These are phyloP conservation scores for Xylaria arbuscula DNA, from an alignment of 2,329 filamentous ascomycete genomes.

Conservation along the genomic window DNA sequence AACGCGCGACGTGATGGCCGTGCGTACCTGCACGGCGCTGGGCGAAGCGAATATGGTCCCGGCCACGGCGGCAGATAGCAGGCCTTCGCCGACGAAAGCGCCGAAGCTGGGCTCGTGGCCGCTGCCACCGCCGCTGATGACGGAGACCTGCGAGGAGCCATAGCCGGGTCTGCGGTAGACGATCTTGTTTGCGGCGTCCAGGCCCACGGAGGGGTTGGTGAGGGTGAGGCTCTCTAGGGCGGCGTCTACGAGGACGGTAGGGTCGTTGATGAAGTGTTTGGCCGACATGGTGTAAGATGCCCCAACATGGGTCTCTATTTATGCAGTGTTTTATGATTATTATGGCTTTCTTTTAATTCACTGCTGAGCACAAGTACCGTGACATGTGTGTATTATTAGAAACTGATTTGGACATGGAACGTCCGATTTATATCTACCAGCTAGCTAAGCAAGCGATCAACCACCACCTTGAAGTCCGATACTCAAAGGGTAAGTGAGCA, in stretches of 20 bases:
- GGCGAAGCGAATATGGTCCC: conserved; percentile 90
- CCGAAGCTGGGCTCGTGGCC: conserved; percentile 92
- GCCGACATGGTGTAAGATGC: conserved; percentile 57
- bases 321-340: neutral
- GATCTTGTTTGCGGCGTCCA: conserved; percentile 84
- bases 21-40: conserved; percentile 82
- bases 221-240: conserved; percentile 82
- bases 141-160: conserved; percentile 72
- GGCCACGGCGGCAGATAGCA: conserved; percentile 84
- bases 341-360: neutral
- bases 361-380: too few species aligned
- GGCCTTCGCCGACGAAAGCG: conserved; percentile 83
- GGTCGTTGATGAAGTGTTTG: conserved; percentile 92
- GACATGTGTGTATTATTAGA: too few species aligned
- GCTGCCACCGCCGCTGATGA: conserved; percentile 88
- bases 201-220: conserved; percentile 84
- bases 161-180: conserved; percentile 75
- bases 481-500: too few species aligned
- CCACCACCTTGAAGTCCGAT: too few species aligned
- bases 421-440: too few species aligned
- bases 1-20: conserved; percentile 78
- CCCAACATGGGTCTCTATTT: neutral
- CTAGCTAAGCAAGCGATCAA: too few species aligned
- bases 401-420: too few species aligned
- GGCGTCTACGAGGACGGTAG: conserved; percentile 78